A percentile compares a stretch with the other conserved stretches of the same genome.
These are phyloP conservation scores for Salvia splendens DNA, from an alignment of 257 asterid genomes.

Conservation along the genomic window DNA sequence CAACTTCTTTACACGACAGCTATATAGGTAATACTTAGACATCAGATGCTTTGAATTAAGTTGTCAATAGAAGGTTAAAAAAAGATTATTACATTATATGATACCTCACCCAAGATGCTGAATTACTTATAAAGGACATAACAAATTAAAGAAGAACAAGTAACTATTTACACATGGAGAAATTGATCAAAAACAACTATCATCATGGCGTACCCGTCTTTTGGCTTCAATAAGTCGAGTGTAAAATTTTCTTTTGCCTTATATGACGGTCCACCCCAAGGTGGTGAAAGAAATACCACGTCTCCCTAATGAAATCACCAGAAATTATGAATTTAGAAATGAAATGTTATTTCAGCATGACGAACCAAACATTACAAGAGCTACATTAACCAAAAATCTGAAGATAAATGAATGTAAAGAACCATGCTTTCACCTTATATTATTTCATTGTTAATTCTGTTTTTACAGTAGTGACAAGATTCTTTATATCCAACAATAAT, in stretches of 20 bases:
- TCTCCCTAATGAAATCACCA: slow-evolving; percentile 64
- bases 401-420: neutral
- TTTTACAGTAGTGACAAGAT: no score
- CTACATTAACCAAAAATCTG: neutral
- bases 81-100: neutral
- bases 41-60: neutral
- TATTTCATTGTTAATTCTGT: neutral
- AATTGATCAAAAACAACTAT: slow-evolving; percentile 1
- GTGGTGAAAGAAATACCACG: slow-evolving; percentile 85
- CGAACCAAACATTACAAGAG: neutral
- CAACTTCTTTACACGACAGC: neutral
- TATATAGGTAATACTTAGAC: neutral
- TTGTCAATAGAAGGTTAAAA: neutral
- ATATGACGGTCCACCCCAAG: slow-evolving; percentile 98
- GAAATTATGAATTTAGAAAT: slow-evolving; percentile 27
- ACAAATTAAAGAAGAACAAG: neutral
- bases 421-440: neutral
- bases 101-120: neutral
- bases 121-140: neutral
- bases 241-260: slow-evolving; percentile 48
- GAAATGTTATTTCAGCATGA: slow-evolving; percentile 20
- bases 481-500: neutral
- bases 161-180: neutral
- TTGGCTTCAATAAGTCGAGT: slow-evolving; percentile 76
- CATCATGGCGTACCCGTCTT: slow-evolving; percentile 64